Evolutionary conservation across 305 asterid species (phyloP), one percentile per base, ranked within the genome.

Genomic region (Galium porrigens): DNA sequence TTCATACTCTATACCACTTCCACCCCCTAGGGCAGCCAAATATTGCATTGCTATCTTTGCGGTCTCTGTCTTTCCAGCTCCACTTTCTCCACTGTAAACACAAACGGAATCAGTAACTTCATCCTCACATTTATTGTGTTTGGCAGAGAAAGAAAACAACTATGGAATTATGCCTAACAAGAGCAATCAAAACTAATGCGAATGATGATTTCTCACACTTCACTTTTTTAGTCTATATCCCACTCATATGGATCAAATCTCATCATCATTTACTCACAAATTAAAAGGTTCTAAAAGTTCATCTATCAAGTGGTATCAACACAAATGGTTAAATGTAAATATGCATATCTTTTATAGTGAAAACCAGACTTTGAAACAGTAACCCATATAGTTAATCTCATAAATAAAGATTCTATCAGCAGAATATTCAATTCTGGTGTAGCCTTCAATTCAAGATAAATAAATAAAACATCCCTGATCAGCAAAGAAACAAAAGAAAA

Each of bases 31-130:
- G 59, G 97, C 83, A 74, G 97, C 97, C 87, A 91, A 77, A 81
- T 91, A 91, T 77, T 91, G 97, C 97, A 91, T 91, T 66, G 96
- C 95, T 76, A 91, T 91, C 77, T 91, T 91, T 70, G 97, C 97
- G 14, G 97, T 91, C 79, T 91, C 97, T 8, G 97, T 91, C 80
- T 91, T 91, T 59, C 97, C 97, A 66, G 97, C 97, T 80, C 97
- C 97, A 74, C 97, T 91, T 79, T 91, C 97, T 76, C 97, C 97
- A 78, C 97, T 91, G 83, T 58, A 68, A 27, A 73, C 22, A 72
- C 65, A 63, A 49, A 48, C 25, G 66, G 68, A 65, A 77, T 58
- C 39, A 63, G 44, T 46, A 58, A 36, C 46, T 30, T 48, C 11
- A 7, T 29, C 20, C 52, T 27, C 14, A 12, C 14, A 17, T 2